phyloP scores from a whole-genome alignment of 2,329 filamentous ascomycete species.

The Pestalotiopsis sp. region DNA sequence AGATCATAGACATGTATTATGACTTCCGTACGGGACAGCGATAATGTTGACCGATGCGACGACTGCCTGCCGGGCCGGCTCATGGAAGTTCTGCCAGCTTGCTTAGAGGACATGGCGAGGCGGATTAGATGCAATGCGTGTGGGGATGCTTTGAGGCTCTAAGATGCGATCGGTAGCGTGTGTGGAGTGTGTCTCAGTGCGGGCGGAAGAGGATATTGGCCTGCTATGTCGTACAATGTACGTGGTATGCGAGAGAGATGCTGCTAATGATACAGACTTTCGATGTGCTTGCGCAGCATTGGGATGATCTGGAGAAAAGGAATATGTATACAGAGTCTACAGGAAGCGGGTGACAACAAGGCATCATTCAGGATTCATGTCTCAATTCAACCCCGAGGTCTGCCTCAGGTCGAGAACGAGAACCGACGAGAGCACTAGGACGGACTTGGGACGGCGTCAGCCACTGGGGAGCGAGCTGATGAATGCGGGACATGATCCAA shows the following conservation, averaged over 20 bases:
- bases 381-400: not conserved
- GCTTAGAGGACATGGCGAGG: slow-evolving; percentile 43
- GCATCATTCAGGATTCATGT: slow-evolving; percentile 7
- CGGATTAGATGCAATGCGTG: not conserved
- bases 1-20: slow-evolving; percentile 78
- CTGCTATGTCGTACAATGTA: not conserved
- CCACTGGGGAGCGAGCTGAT: not conserved
- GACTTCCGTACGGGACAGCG: slow-evolving; percentile 71
- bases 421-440: not conserved
- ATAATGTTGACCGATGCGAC: slow-evolving; percentile 65
- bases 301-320: not conserved
- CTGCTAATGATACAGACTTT: not conserved
- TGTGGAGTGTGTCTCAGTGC: not conserved
- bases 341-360: not conserved
- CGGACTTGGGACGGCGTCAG: not conserved
- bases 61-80: slow-evolving; percentile 32
- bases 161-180: not conserved
- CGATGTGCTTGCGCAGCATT: not conserved
- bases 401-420: slow-evolving; percentile 2
- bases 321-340: not conserved
- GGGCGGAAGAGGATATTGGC: not conserved
- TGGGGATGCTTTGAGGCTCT: slow-evolving; percentile 1
- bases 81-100: slow-evolving; percentile 31
- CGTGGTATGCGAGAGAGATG: not conserved
- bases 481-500: slow-evolving; percentile 9